Base-by-base conservation (phyloP, 2,329 filamentous ascomycete genomes). In the Verticillium tricorpus region DNA sequence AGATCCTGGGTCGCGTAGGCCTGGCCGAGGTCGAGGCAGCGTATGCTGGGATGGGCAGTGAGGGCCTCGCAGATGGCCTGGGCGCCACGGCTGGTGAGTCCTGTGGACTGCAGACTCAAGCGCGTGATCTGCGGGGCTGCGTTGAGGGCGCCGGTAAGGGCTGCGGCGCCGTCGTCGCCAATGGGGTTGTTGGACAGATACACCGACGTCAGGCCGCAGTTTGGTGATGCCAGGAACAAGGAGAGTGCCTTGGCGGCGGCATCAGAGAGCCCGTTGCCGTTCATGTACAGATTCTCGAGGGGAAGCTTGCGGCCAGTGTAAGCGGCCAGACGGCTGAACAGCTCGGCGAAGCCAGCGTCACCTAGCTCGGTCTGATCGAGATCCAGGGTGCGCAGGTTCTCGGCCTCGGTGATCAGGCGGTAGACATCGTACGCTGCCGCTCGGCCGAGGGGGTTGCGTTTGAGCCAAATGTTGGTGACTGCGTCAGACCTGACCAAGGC, bases 301-400 rank as follows among this genome's bases (percentile, higher is more conserved):
- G 73, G 66, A 3, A 77, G 66, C 57, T 66, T 67, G 56, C 60
- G 52, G 45, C 56, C 60, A 9, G 69, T 70, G 57, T 74, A 69
- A 14, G 62, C 64, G 5, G 72, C 72, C 56, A 82, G 68, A 12
- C 69, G 69, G 5, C 64, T 66, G 69, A 83, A 83, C 1, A 83
- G 69, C 35, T 72, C 69, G 2, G 75, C 73, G 15, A 80, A 74
- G 61, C 81, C 82, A 8, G 67, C 73, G 61, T 83, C 77, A 3
- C 81, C 77, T 3, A 84, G 72, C 67, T 82, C 76, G 2, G 80
- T 83, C 67, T 83, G 80, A 64, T 84, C 81, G n/a, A 84, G 71
- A 67, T 84, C 81, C 35, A 85, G 69, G 35, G 81, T 83, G 28
- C 78, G 74, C 40, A 84, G 70, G 37, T 77, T 77, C 32, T 71